Base-by-base conservation (phyloP, 768 basidiomycete genomes). In the Termitomyces sp. region DNA sequence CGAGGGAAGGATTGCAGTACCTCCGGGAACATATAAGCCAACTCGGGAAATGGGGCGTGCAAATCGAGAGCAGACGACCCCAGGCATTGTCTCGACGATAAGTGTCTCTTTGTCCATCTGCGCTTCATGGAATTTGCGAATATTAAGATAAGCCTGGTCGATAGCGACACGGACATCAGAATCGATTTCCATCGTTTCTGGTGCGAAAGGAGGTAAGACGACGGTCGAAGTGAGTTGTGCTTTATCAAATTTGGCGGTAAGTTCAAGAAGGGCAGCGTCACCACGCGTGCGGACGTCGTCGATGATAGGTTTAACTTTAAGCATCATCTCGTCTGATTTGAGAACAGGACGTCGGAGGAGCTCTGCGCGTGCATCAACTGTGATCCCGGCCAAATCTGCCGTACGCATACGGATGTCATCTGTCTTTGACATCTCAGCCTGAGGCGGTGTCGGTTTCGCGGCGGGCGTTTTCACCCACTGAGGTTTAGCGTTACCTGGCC, bases 1-100 rank as follows among this genome's bases (percentile, higher is more conserved):
- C 5, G 92, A 95, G 12, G 97, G 97, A 17, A 99, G 78, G 45
- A 98, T 81, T 2, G 97, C 97, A 4, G 97, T 98, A 15, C 97
- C 97, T 28, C 97, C 97, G 2, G 97, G 97, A 2, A 99, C 88
- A 71, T 99, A 99, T 45, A 99, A 76, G 37, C 97, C 97, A 32
- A 98, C 96, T 43, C 95, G 87, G 46, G 89, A 86, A 64, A 99
- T 94, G n/a, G 97, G 88, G 44, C 94, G 84, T 2, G 93, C 88
- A 70, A 98, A 97, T 40, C 97, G 85, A 47, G 93, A 88, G 72
- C 97, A 98, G 2, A 92, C 86, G 43, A 99, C 95, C 10, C 97
- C 97, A 7, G 97, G 95, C 92, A 93, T 98, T 11, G 97, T 98
- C 71, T 98, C 93, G 7, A 99, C 93, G 6, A 81, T 76, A 43